A percentile compares a stretch with the other conserved stretches of the same genome.
These are phyloP conservation scores for Megacollybia marginata DNA, from an alignment of 768 basidiomycete species.

Conservation along the genomic window DNA sequence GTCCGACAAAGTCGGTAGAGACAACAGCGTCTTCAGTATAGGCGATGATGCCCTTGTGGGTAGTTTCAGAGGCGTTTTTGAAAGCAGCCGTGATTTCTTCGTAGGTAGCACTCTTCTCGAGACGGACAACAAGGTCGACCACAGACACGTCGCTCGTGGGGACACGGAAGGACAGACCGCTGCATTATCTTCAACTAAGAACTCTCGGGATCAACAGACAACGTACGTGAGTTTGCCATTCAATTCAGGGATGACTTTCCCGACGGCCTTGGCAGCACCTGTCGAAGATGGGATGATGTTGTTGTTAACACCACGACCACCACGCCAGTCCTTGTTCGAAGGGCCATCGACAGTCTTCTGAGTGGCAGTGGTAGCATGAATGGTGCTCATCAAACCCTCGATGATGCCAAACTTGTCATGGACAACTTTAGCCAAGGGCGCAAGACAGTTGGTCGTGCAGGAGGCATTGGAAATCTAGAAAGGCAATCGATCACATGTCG, in stretches of 20 bases:
- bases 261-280: constrained; percentile 98
- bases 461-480: constrained; percentile 92
- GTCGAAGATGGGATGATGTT: constrained; percentile 99
- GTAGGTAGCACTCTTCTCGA: constrained; percentile 80
- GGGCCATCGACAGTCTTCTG: constrained; percentile 95
- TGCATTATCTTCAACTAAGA: constrained; percentile 19
- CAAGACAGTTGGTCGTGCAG: constrained; percentile 99
- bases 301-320: constrained; percentile 90
- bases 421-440: constrained; percentile 97
- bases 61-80: constrained; percentile 69
- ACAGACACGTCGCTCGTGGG: constrained; percentile 96
- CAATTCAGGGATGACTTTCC: constrained; percentile 92
- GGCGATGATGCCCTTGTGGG: constrained; percentile 67
- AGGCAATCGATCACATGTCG: background rate
- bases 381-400: constrained; percentile 98
- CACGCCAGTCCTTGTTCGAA: constrained; percentile 95
- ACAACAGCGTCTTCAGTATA: constrained; percentile 95
- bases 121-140: constrained; percentile 92
- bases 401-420: constrained; percentile 94
- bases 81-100: constrained; percentile 85
- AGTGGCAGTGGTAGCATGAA: constrained; percentile 94
- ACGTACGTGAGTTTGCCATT: constrained; percentile 97
- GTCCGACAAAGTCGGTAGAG: constrained; percentile 87
- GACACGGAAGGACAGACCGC: constrained; percentile 95
- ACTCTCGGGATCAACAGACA: background rate